These are phyloP conservation scores for Fusarium bulbicola DNA, from an alignment of 2,329 filamentous ascomycete species.

Conservation along the genomic window DNA sequence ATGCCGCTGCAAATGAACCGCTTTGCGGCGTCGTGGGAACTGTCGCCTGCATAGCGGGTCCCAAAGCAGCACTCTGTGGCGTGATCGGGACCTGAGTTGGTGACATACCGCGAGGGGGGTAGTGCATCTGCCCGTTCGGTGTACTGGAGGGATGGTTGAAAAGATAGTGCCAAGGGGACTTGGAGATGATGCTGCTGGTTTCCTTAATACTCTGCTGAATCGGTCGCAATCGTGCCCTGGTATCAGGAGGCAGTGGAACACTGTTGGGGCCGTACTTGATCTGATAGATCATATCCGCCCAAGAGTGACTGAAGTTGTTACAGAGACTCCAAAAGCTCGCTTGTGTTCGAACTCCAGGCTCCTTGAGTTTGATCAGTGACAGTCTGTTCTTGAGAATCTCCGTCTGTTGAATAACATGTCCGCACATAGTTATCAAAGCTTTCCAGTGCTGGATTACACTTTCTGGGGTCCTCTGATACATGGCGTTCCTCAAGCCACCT, in stretches of 20 bases:
- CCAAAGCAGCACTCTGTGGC: slow-evolving; percentile 86
- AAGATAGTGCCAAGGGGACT: slow-evolving; percentile 65
- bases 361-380: slow-evolving; percentile 83
- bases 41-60: slow-evolving; percentile 89
- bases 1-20: slow-evolving; percentile 63
- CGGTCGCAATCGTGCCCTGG: slow-evolving; percentile 77
- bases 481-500: slow-evolving; percentile 69
- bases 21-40: slow-evolving; percentile 76
- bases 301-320: slow-evolving; percentile 76
- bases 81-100: slow-evolving; percentile 72
- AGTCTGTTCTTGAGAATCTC: slow-evolving; percentile 77
- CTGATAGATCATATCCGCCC: slow-evolving; percentile 70
- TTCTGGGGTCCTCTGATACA: slow-evolving; percentile 67
- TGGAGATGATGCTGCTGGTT: slow-evolving; percentile 74
- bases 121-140: slow-evolving; percentile 32
- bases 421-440: slow-evolving; percentile 75
- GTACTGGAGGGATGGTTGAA: slow-evolving; percentile 31
- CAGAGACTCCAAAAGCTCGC: slow-evolving; percentile 74
- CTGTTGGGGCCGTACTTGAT: slow-evolving; percentile 65
- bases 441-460: slow-evolving; percentile 73
- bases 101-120: slow-evolving; percentile 41
- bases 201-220: slow-evolving; percentile 87
- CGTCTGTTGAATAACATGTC: slow-evolving; percentile 75
- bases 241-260: slow-evolving; percentile 69
- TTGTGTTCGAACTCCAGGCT: slow-evolving; percentile 76